Percentiles rank a stretch among this genome's conserved stretches.
These are phyloP conservation scores for Dimargaris cristalligena DNA, from an alignment of 192 early-diverging fungal species.

Conservation along the genomic window DNA sequence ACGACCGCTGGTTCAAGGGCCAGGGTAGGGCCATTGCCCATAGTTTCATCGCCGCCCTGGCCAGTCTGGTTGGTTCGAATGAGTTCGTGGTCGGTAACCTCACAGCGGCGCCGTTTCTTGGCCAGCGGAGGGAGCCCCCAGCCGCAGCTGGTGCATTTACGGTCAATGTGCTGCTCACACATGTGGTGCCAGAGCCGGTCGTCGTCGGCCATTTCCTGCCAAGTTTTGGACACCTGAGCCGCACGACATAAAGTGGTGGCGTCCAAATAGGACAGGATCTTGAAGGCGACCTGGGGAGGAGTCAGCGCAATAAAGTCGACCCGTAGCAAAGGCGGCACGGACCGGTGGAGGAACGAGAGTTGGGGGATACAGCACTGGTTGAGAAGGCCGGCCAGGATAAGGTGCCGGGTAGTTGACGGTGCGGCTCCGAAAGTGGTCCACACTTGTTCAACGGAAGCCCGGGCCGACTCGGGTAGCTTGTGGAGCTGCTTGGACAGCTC, in stretches of 20 bases:
- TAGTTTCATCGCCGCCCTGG: no score
- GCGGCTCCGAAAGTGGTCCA: slow-evolving; percentile 55
- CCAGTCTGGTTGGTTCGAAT: slow-evolving; percentile 13
- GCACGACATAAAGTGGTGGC: slow-evolving; percentile 79
- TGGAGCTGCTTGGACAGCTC: slow-evolving; percentile 36
- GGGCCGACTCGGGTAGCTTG: slow-evolving; percentile 34
- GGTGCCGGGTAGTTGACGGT: slow-evolving; percentile 38
- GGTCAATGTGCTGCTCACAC: slow-evolving; percentile 96
- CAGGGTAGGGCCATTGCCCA: no score
- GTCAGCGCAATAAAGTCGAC: slow-evolving; percentile 67
- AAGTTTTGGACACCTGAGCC: slow-evolving; percentile 67
- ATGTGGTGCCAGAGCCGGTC: slow-evolving; percentile 91
- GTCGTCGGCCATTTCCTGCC: slow-evolving; percentile 77
- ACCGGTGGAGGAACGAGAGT: slow-evolving; percentile 61
- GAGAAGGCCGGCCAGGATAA: slow-evolving; percentile 60
- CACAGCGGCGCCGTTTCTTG: slow-evolving; percentile 15
- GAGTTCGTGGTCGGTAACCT: slow-evolving; percentile 9
- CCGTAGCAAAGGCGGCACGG: slow-evolving; percentile 50
- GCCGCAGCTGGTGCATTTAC: slow-evolving; percentile 86
- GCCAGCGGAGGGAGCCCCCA: slow-evolving; percentile 89
- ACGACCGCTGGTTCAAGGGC: no score
- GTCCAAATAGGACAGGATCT: slow-evolving; percentile 82
- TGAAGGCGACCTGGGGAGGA: slow-evolving; percentile 65
- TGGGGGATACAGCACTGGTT: slow-evolving; percentile 73
- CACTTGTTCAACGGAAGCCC: slow-evolving; percentile 44